These are phyloP conservation scores for Pythium sp. DNA, from an alignment of 352 stramenopile genomes.

Conservation along the genomic window DNA sequence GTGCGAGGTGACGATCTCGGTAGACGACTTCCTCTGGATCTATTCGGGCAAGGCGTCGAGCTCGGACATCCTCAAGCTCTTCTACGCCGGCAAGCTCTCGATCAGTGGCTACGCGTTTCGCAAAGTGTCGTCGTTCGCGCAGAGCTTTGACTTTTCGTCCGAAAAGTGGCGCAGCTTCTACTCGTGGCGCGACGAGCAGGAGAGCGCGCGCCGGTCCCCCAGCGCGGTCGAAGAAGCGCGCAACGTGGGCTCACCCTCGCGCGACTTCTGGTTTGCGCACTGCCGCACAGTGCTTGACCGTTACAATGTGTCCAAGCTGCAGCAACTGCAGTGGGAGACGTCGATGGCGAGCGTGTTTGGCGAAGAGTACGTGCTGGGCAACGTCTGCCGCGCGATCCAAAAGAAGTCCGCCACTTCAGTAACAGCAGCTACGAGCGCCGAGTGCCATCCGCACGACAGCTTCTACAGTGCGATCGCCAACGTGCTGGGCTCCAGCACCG, in stretches of 20 bases:
- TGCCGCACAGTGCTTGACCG: slow-evolving; percentile 54
- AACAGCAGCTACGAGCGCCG: neutral
- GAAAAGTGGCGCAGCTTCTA: slow-evolving; percentile 82
- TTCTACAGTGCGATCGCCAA: slow-evolving; percentile 22
- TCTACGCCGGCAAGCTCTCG: slow-evolving; percentile 71
- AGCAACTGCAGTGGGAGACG: slow-evolving; percentile 72
- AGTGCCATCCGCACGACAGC: slow-evolving; percentile 14
- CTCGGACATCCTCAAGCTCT: slow-evolving; percentile 73
- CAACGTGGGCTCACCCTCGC: slow-evolving; percentile 54
- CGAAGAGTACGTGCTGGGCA: slow-evolving; percentile 58
- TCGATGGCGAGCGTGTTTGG: slow-evolving; percentile 70
- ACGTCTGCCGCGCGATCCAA: slow-evolving; percentile 27
- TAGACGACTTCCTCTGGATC: slow-evolving; percentile 85
- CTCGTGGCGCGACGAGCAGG: slow-evolving; percentile 43
- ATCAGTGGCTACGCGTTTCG: slow-evolving; percentile 84
- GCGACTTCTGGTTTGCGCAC: slow-evolving; percentile 75
- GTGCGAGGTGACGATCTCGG: slow-evolving; percentile 81
- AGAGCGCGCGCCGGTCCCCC: slow-evolving; percentile 29
- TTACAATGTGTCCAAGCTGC: slow-evolving; percentile 64
- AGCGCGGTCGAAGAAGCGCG: slow-evolving; percentile 34
- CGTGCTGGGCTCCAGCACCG: slow-evolving; percentile 19
- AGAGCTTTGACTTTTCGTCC: slow-evolving; percentile 86
- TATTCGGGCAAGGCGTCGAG: slow-evolving; percentile 85
- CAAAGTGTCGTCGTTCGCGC: slow-evolving; percentile 74
- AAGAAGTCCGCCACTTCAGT: slow-evolving; percentile 1